These are phyloP conservation scores for Nitzschia sp. DNA, from an alignment of 108 stramenopile genomes.

Conservation along the genomic window DNA sequence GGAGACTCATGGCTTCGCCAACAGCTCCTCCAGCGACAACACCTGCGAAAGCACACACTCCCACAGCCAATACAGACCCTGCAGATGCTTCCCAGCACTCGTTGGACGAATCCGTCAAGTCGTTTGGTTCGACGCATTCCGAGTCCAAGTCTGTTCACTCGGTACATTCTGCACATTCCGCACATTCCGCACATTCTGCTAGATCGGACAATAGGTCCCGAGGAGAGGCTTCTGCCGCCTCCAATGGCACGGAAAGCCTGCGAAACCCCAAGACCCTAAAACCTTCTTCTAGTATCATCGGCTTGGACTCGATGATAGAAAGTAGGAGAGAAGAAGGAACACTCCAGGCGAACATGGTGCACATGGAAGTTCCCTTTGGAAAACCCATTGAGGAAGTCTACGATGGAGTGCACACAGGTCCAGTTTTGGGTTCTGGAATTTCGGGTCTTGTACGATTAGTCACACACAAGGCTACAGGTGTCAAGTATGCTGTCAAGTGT, in stretches of 20 bases:
- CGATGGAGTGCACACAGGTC: slow-evolving; percentile 80
- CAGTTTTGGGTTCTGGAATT: slow-evolving; percentile 78
- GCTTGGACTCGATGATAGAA: slow-evolving; percentile 63
- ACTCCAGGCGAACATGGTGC: slow-evolving; percentile 60
- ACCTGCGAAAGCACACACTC: neutral
- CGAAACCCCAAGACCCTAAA: slow-evolving; percentile 31
- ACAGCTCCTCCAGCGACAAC: too few relatives aligned
- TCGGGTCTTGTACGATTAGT: slow-evolving; percentile 78
- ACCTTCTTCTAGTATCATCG: slow-evolving; percentile 51
- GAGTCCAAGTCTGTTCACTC: slow-evolving; percentile 8
- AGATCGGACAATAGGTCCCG: neutral
- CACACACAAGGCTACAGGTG: slow-evolving; percentile 65
- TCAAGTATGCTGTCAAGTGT: slow-evolving; percentile 82
- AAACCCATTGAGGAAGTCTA: slow-evolving; percentile 89
- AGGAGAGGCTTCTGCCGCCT: slow-evolving; percentile 14
- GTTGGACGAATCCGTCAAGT: slow-evolving; percentile 22
- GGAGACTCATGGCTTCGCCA: too few relatives aligned
- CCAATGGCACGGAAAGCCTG: slow-evolving; percentile 2
- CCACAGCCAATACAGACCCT: slow-evolving; percentile 14
- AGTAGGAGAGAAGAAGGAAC: slow-evolving; percentile 47
- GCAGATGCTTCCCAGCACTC: slow-evolving; percentile 16
- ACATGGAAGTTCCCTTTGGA: slow-evolving; percentile 84
- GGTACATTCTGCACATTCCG: neutral
- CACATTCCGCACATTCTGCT: neutral
- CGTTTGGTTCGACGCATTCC: slow-evolving; percentile 13